Conservation (phyloP, 1,139 yeast species). For the Candida frijolesensis region DNA sequence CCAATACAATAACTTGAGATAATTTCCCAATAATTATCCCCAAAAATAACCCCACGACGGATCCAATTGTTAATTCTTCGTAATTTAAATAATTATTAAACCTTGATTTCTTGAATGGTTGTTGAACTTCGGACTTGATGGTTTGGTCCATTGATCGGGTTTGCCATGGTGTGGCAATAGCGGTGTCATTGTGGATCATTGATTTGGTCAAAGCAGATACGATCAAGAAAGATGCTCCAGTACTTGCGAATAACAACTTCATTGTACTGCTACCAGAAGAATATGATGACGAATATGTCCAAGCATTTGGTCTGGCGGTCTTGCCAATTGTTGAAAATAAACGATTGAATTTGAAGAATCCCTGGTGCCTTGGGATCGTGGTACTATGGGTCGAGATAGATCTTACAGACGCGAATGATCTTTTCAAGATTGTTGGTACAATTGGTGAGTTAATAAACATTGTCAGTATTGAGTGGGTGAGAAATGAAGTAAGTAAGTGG, state of each 20-base stretch:
- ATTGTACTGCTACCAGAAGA: conserved; percentile 7
- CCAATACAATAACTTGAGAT: conserved; percentile 56
- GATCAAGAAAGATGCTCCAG: conserved; percentile 15
- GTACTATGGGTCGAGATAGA: conserved; percentile 3
- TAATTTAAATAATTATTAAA: conserved; percentile 53
- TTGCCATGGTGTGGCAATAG: conserved; percentile 4
- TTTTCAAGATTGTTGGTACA: conserved; percentile 6
- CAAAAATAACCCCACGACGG: conserved; percentile 61
- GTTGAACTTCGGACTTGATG: conserved; percentile 4
- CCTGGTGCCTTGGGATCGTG: not conserved
- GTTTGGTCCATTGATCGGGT: conserved; percentile 7
- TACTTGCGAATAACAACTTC: conserved; percentile 15
- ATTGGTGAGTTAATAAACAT: conserved; percentile 7
- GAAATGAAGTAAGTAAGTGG: not conserved
- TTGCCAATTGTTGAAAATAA: not conserved
- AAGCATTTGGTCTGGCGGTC: not conserved
- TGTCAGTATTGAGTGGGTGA: not conserved
- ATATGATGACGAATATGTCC: not conserved
- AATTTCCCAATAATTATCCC: conserved; percentile 71
- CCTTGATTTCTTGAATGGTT: conserved; percentile 17
- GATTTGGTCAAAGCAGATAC: conserved; percentile 10
- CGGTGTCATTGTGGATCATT: conserved; percentile 14
- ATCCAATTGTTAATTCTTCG: conserved; percentile 69
- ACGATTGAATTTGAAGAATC: conserved; percentile 1
- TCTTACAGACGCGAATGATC: conserved; percentile 8